Base-by-base conservation (phyloP, 306 rosid genomes). In the Carpinus fangiana region DNA sequence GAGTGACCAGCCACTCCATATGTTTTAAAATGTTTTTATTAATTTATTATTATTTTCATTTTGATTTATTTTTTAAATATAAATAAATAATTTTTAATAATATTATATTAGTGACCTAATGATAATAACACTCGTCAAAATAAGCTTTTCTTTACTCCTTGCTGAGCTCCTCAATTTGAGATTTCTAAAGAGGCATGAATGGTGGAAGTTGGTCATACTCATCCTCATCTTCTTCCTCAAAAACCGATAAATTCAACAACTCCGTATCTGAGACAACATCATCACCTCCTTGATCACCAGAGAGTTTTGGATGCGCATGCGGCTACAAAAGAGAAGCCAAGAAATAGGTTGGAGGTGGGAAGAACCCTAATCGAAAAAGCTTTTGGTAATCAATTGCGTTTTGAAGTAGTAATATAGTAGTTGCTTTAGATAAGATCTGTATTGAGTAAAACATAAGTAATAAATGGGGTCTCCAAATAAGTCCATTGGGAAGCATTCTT, bases 401-500 rank as follows among this genome's bases (percentile, higher is more conserved):
- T 78, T 72, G 61, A 59, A 80, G 87, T 34, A 16, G 62, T 66
- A 81, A 59, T 61, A 78, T 47, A 43, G 83, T 41, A 66, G 78
- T 82, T 41, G 77, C 76, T 80, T 86, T 84, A 62, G 81, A 79
- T 45, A 80, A 70, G 38, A 77, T 62, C 90, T 84, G 88, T 64
- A 76, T 70, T 2, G 91, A 88, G 83, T 71, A 81, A 77, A 91
- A 84, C 88, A 88, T 38, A 71, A 78, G 77, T 74, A 90, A 78
- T 66, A 90, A 59, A 12, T 90, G 86, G 70, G 81, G 75, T 81
- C 89, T 90, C 89, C 88, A 79, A 62, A 59, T 70, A 68, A 75
- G 79, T 71, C 84, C 89, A 73, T 69, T 82, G 48, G 85, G 79
- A 52, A 82, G 82, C 59, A 78, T 75, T 65, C 55, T 66, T 57